Evolutionary conservation across 306 rosid genomes (phyloP).

Genomic region (Hylodesmum podocarpum): DNA sequence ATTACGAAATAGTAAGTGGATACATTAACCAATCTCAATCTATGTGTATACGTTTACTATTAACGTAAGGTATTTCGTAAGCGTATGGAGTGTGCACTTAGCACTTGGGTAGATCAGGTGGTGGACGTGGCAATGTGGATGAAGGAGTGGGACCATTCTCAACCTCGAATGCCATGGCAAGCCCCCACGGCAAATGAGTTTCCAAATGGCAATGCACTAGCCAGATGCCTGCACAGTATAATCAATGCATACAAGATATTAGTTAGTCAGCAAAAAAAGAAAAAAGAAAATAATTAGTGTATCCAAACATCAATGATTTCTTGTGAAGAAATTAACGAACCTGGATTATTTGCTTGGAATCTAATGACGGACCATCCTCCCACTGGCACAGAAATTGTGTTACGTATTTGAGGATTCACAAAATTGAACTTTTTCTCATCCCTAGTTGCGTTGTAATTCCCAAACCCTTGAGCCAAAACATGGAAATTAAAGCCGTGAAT

Average conservation of each 20-base stretch:
- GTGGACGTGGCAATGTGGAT: constrained; percentile 54
- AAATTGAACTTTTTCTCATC: constrained; percentile 48
- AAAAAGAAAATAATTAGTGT: too few relatives aligned
- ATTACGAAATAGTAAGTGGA: not conserved
- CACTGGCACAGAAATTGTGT: constrained; percentile 59
- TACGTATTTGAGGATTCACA: constrained; percentile 53
- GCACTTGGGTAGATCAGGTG: constrained; percentile 62
- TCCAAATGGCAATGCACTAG: constrained; percentile 67
- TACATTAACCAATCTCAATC: not conserved
- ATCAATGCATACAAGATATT: not conserved
- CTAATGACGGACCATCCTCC: constrained; percentile 76
- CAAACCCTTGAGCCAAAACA: constrained; percentile 71
- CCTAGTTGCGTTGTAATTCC: constrained; percentile 38
- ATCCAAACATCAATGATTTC: not conserved
- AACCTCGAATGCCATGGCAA: constrained; percentile 51
- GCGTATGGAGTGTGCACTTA: not conserved
- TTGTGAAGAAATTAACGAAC: not conserved
- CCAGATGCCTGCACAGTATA: constrained; percentile 46
- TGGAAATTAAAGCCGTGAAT: constrained; percentile 65
- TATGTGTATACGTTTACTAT: not conserved
- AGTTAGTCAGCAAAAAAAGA: too few relatives aligned
- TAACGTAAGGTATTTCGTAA: not conserved
- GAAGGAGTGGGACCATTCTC: constrained; percentile 35
- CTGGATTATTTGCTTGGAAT: constrained; percentile 48
- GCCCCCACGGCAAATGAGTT: constrained; percentile 71